These are phyloP conservation scores for Puccinia coronata DNA, from an alignment of 1,284 basidiomycete genomes.

Conservation along the genomic window DNA sequence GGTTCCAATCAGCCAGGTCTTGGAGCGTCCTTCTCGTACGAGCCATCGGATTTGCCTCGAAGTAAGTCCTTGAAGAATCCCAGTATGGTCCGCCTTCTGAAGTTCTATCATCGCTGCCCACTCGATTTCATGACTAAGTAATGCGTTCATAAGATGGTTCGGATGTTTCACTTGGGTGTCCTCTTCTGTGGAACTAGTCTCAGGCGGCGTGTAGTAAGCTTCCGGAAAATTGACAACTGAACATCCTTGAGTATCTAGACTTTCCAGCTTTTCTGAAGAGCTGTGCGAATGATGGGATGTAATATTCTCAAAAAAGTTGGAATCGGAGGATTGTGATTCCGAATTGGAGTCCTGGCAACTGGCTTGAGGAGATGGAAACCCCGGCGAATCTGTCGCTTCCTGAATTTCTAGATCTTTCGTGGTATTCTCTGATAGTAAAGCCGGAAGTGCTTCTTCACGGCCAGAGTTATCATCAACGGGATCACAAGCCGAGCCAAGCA, in stretches of 20 bases:
- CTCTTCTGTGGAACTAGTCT: not conserved
- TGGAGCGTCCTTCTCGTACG: constrained; percentile 23
- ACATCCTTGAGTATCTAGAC: not conserved
- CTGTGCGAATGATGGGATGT: not conserved
- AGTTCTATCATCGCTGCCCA: constrained; percentile 49
- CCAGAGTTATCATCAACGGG: not conserved
- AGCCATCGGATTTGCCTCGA: constrained; percentile 42
- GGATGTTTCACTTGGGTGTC: not conserved
- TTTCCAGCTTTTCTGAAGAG: constrained; percentile 7
- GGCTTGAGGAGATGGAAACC: not conserved
- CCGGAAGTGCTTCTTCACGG: constrained; percentile 2
- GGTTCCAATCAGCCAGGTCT: constrained; percentile 32
- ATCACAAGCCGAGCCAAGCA: not conserved
- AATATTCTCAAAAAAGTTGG: not conserved
- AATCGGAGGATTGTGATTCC: constrained; percentile 6
- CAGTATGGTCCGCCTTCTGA: constrained; percentile 34
- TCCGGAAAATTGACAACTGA: not conserved
- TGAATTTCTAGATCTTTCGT: not conserved
- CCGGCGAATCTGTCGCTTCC: not conserved
- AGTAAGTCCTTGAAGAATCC: constrained; percentile 37
- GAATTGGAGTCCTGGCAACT: not conserved
- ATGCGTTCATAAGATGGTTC: constrained; percentile 8
- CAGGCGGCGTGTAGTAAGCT: not conserved
- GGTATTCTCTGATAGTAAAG: not conserved
- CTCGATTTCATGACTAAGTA: constrained; percentile 30